Percentiles rank a stretch among this genome's conserved stretches.
Conservation (phyloP, 108 stramenopile genomes). For the Thalassiosira profunda region DNA sequence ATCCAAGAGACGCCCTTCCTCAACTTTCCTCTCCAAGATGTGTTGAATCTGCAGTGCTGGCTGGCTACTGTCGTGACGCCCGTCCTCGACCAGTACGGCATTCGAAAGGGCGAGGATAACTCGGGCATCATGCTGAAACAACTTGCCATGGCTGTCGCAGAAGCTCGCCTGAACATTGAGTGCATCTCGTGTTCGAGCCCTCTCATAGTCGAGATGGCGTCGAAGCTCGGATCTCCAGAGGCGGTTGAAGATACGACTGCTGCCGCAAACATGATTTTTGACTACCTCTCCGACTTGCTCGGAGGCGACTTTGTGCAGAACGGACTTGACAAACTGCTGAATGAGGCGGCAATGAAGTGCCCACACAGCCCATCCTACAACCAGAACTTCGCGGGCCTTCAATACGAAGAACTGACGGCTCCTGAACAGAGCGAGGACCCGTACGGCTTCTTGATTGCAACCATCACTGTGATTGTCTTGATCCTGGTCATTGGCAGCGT, state of each 20-base stretch:
- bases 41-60: constrained; percentile 79
- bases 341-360: constrained; percentile 62
- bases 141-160: constrained; percentile 45
- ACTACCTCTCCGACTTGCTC: constrained; percentile 47
- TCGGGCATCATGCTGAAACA: constrained; percentile 50
- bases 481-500: too few relatives aligned
- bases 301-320: constrained; percentile 65
- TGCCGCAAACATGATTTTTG: constrained; percentile 57
- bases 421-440: constrained; percentile 24
- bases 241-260: constrained; percentile 55
- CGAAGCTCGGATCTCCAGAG: constrained; percentile 44
- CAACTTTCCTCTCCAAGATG: constrained; percentile 63
- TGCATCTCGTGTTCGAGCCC: constrained; percentile 74
- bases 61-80: constrained; percentile 73
- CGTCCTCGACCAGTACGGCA: constrained; percentile 52
- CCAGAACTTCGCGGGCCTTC: constrained; percentile 22
- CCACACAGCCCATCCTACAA: constrained; percentile 63
- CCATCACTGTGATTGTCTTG: constrained; percentile 40
- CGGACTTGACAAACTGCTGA: constrained; percentile 63
- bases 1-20: constrained; percentile 55
- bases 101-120: constrained; percentile 32
- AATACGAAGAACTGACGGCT: constrained; percentile 45
- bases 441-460: constrained; percentile 45
- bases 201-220: constrained; percentile 55
- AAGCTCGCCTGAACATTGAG: constrained; percentile 51